phyloP scores from a whole-genome alignment of 345 rosid genomes.

The Eucalyptus microcorys region DNA sequence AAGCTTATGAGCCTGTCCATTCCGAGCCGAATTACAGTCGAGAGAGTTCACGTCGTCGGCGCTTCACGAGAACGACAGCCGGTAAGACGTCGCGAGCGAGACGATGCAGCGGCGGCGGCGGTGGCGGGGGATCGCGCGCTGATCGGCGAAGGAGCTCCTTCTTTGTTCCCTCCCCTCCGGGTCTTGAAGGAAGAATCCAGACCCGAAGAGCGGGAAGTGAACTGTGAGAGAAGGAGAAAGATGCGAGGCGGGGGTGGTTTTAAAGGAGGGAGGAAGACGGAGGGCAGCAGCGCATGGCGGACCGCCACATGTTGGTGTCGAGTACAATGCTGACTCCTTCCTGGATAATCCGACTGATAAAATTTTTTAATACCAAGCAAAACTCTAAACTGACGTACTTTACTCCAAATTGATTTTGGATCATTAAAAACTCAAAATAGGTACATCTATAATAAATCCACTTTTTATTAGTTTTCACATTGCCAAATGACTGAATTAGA shows the following conservation, averaged over 20 bases:
- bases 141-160: neutral
- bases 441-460: no score
- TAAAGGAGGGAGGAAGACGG: neutral
- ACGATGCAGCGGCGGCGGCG: neutral
- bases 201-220: neutral
- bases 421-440: no score
- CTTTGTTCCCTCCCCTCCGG: neutral
- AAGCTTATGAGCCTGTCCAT: conserved; percentile 57
- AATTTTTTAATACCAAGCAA: no score
- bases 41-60: neutral
- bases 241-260: neutral
- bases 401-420: no score
- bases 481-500: no score
- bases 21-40: neutral
- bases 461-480: no score
- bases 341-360: neutral
- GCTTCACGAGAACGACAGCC: neutral
- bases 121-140: neutral
- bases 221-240: neutral
- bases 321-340: neutral
- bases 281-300: neutral
- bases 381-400: no score
- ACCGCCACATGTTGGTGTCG: neutral
- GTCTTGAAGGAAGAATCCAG: neutral
- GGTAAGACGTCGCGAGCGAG: neutral